Base-by-base conservation (phyloP, 1,139 yeast genomes). In the Hansenula lynferdii region DNA sequence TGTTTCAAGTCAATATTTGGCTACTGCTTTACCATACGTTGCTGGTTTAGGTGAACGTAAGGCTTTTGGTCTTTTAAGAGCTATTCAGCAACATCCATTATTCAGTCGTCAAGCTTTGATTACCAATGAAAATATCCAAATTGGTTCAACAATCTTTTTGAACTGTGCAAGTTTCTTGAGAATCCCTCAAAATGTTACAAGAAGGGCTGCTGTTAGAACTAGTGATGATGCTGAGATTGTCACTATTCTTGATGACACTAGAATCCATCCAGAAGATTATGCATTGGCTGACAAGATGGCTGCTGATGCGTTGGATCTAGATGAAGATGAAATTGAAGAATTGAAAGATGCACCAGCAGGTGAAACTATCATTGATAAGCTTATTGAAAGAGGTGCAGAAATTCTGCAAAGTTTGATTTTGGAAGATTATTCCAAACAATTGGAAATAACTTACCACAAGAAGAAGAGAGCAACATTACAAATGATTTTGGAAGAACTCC, bases 231-330 rank as follows among this genome's bases (percentile, higher is more conserved):
- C 62, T 51, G 77, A 80, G 30, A 76, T 85, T 30, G 97, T 92
- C 54, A 51, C 55, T 2, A 70, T 85, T 37, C 70, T 92, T 48
- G 99, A 92, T 62, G 90, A 95, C 27, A 92, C 98, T 0, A 77
- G 98, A 65, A 89, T 94, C 34, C 99, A 92, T 54, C 98, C 98
- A 5, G 97, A 94, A 62, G 98, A 92, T 62, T 92, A 92, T 58
- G 96, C 86, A 44, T 72, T 92, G 51, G 97, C 97, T 2, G 78
- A 94, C 41, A 92, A 92, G 58, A 90, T 92, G 89, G 97, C 97
- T 9, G 94, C 96, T 3, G 98, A 92, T 68, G 97, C 98, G 1
- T 71, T 92, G 47, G 99, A 94, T 55, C 73, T 89, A 49, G 97
- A 90, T 55, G 98, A 94, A 55, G 97, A 90, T 62, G 96, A 90